Percentiles rank a stretch among this genome's conserved stretches.
Evolutionary conservation across 148 eudicot genomes (phyloP).

Genomic region (Fagopyrum tataricum): DNA sequence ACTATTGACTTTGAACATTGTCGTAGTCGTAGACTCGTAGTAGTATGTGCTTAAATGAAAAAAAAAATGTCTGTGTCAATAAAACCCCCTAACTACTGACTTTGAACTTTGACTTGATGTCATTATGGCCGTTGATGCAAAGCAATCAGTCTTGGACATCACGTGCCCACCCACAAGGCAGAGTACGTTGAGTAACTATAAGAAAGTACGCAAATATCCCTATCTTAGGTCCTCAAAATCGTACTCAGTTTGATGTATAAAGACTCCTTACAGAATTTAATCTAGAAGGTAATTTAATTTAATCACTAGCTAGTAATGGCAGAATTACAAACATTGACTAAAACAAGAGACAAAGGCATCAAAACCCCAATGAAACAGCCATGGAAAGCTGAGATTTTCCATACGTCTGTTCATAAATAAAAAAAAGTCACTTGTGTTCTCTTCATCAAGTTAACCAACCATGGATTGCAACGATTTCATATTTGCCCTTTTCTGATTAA

Average conservation of each 20-base stretch:
- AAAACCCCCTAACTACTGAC: no score
- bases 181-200: no score
- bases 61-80: no score
- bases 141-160: no score
- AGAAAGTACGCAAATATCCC: no score
- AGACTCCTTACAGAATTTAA: not conserved
- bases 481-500: constrained; percentile 6
- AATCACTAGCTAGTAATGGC: constrained; percentile 3
- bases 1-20: no score
- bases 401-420: not conserved
- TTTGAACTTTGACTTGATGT: no score
- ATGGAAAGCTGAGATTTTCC: constrained; percentile 11
- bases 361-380: not conserved
- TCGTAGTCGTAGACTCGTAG: no score
- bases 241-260: not conserved
- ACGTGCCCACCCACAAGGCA: no score
- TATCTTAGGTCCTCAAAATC: no score
- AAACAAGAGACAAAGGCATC: not conserved
- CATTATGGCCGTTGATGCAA: no score
- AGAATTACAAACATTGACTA: constrained; percentile 5
- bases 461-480: not conserved
- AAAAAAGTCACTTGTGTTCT: not conserved
- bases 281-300: not conserved
- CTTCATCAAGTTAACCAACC: not conserved
- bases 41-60: no score